These are phyloP conservation scores for Kwoniella newhampshirensis DNA, from an alignment of 768 basidiomycete species.

Conservation along the genomic window DNA sequence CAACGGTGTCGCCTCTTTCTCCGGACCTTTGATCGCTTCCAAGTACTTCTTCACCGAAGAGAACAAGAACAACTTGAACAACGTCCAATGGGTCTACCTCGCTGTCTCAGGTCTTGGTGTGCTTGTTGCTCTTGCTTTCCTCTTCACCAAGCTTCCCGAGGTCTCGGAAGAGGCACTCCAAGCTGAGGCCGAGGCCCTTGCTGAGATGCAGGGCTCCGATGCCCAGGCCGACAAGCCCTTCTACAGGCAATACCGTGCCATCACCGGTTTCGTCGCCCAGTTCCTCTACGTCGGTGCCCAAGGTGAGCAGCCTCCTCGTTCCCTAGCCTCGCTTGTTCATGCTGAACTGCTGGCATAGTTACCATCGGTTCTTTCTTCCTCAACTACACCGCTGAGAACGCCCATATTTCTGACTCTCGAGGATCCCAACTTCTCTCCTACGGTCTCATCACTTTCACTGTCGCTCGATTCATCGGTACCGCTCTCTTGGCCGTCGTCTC, in stretches of 20 bases:
- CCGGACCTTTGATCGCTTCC: slow-evolving; percentile 70
- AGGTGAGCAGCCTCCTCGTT: no score
- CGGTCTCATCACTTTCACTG: slow-evolving; percentile 62
- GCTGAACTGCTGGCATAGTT: no score
- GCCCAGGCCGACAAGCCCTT: slow-evolving; percentile 58
- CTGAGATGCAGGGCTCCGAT: slow-evolving; percentile 53
- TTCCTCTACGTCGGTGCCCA: slow-evolving; percentile 58
- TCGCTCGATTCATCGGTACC: slow-evolving; percentile 62
- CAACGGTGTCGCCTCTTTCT: slow-evolving; percentile 71
- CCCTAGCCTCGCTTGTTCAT: slow-evolving; percentile 50
- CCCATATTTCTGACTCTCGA: slow-evolving; percentile 59
- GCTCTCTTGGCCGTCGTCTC: slow-evolving; percentile 65
- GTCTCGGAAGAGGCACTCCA: slow-evolving; percentile 68
- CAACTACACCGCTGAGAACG: slow-evolving; percentile 66
- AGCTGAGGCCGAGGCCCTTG: slow-evolving; percentile 52
- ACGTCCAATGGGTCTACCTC: slow-evolving; percentile 59
- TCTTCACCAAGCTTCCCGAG: slow-evolving; percentile 69
- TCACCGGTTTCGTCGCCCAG: slow-evolving; percentile 73
- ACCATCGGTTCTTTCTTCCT: slow-evolving; percentile 60
- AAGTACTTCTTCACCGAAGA: slow-evolving; percentile 70
- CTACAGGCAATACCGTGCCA: slow-evolving; percentile 67
- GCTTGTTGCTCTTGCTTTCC: slow-evolving; percentile 65
- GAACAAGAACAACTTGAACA: slow-evolving; percentile 64
- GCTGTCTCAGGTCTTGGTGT: slow-evolving; percentile 60
- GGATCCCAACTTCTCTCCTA: slow-evolving; percentile 70